Percentiles rank a stretch among this genome's conserved stretches.
Evolutionary conservation across 495 filamentous ascomycete genomes (phyloP).

Genomic region (Rostrohypoxylon terebratum): DNA sequence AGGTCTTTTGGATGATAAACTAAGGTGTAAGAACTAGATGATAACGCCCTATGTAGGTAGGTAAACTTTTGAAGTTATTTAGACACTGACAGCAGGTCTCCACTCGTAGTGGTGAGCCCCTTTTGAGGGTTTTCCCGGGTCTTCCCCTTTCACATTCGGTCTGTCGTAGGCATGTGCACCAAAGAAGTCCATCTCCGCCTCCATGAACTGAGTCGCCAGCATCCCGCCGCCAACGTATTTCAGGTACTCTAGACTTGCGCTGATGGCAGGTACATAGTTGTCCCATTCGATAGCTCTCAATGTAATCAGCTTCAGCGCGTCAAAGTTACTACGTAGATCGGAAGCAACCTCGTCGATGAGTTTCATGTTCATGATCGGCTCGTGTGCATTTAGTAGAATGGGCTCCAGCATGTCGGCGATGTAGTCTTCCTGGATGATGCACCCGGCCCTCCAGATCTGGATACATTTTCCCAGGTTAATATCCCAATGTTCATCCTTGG

Average conservation of each 20-base stretch:
- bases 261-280: constrained; percentile 71
- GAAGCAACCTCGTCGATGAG: constrained; percentile 59
- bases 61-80: background rate
- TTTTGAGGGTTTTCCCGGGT: constrained; percentile 60
- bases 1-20: background rate
- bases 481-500: constrained; percentile 71
- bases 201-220: constrained; percentile 77
- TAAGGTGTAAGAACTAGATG: background rate
- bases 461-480: constrained; percentile 69
- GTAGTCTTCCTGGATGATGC: constrained; percentile 77
- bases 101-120: constrained; percentile 70
- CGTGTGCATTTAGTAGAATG: constrained; percentile 26
- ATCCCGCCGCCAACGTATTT: constrained; percentile 64
- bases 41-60: background rate
- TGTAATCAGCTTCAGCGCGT: constrained; percentile 68
- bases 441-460: constrained; percentile 78
- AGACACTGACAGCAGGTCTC: constrained; percentile 58
- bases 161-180: constrained; percentile 77
- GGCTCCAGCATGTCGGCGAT: constrained; percentile 70
- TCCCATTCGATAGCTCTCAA: constrained; percentile 69
- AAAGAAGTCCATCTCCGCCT: constrained; percentile 82
- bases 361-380: constrained; percentile 43
- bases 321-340: constrained; percentile 66
- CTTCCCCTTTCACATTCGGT: constrained; percentile 50
- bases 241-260: constrained; percentile 74